Conservation (phyloP, 176 grass and related monocot species). For the Oryza glaberrima region DNA sequence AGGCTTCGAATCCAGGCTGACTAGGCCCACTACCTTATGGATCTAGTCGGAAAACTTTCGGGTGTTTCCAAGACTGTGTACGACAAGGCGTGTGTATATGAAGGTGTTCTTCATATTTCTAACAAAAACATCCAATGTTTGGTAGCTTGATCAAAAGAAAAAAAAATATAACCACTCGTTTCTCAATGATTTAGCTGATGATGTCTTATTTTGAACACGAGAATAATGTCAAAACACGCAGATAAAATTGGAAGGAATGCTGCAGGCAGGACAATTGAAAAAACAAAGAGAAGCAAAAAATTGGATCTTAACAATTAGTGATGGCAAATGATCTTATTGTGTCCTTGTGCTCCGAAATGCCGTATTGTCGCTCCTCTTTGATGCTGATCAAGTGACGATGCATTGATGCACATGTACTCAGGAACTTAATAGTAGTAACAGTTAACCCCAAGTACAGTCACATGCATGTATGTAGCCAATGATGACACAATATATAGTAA, state of each 20-base stretch:
- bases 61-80: no score
- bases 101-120: neutral
- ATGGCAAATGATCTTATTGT: constrained; percentile 1
- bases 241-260: no score
- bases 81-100: no score
- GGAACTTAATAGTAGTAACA: neutral
- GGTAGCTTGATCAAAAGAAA: no score
- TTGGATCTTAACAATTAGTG: neutral
- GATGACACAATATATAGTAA: neutral
- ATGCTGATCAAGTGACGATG: neutral
- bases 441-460: neutral
- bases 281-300: neutral
- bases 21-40: no score
- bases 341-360: neutral
- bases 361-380: neutral
- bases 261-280: no score
- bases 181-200: neutral
- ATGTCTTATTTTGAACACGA: no score
- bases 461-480: neutral
- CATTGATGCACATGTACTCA: neutral
- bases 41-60: no score
- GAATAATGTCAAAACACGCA: no score
- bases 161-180: neutral
- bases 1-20: no score
- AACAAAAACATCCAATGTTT: no score